Conservation (phyloP, 1,284 basidiomycete species). For the Ceratobasidium theobromae region DNA sequence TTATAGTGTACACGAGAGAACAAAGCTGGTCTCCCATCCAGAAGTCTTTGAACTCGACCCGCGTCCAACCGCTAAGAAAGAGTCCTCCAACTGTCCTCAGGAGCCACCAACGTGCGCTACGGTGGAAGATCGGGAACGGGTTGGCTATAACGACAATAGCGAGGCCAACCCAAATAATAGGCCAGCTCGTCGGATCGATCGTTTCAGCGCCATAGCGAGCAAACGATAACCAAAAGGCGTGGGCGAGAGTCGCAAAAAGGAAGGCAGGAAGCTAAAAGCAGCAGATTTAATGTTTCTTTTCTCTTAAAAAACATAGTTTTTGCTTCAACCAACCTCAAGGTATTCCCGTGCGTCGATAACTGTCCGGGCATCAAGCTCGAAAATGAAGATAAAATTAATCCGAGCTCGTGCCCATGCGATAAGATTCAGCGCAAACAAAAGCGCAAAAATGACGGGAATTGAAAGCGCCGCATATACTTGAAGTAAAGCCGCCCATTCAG, state of each 20-base stretch:
- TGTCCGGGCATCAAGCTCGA: conserved; percentile 76
- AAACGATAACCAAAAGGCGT: conserved; percentile 86
- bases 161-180: conserved; percentile 79
- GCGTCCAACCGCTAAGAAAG: conserved; percentile 66
- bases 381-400: conserved; percentile 92
- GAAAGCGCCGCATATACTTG: conserved; percentile 78
- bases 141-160: conserved; percentile 65
- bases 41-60: conserved; percentile 82
- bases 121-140: conserved; percentile 70
- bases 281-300: too few relatives aligned
- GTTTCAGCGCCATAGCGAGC: conserved; percentile 55
- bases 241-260: conserved; percentile 72
- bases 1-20: conserved; percentile 72
- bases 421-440: conserved; percentile 82
- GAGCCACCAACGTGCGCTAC: conserved; percentile 77
- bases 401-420: conserved; percentile 72
- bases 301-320: background rate
- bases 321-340: conserved; percentile 60
- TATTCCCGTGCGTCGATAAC: conserved; percentile 80
- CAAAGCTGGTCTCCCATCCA: conserved; percentile 86
- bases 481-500: conserved; percentile 72
- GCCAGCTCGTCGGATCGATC: conserved; percentile 67
- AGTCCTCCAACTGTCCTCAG: conserved; percentile 63
- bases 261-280: conserved; percentile 70
- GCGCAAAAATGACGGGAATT: conserved; percentile 73